Percentiles rank a stretch among this genome's conserved stretches.
phyloP scores from a whole-genome alignment of 2,329 filamentous ascomycete species.

The Bisporella sp. region DNA sequence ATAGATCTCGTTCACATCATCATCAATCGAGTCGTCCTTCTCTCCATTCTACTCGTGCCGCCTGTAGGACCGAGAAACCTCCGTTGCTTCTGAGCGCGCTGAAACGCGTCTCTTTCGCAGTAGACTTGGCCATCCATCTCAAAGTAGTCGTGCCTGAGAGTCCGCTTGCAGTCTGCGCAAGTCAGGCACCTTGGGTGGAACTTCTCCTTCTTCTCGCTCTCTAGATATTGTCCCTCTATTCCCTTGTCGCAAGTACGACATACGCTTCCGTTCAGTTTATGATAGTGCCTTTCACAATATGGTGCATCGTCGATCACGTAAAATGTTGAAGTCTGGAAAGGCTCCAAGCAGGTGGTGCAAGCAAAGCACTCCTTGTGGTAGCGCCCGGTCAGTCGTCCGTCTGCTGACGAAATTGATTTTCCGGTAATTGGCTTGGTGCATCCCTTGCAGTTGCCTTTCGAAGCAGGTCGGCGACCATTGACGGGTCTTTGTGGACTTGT shows the following conservation, averaged over 20 bases:
- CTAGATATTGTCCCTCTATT: slow-evolving; percentile 90
- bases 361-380: slow-evolving; percentile 96
- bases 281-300: slow-evolving; percentile 89
- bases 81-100: slow-evolving; percentile 16
- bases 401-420: slow-evolving; percentile 89
- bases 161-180: slow-evolving; percentile 69
- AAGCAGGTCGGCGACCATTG: slow-evolving; percentile 12
- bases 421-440: slow-evolving; percentile 74
- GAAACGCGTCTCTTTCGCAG: slow-evolving; percentile 76
- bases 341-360: slow-evolving; percentile 72
- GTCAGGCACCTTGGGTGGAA: slow-evolving; percentile 85
- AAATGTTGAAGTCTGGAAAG: slow-evolving; percentile 83
- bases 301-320: slow-evolving; percentile 85
- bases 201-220: slow-evolving; percentile 71
- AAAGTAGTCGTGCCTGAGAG: slow-evolving; percentile 80
- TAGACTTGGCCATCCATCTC: slow-evolving; percentile 75
- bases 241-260: slow-evolving; percentile 74
- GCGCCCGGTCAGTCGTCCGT: slow-evolving; percentile 82
- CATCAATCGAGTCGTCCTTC: slow-evolving; percentile 42
- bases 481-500: not conserved
- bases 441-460: slow-evolving; percentile 68
- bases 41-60: slow-evolving; percentile 31
- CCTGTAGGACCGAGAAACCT: slow-evolving; percentile 13
- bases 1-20: slow-evolving; percentile 32
- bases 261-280: slow-evolving; percentile 80